phyloP scores from a whole-genome alignment of 2,329 filamentous ascomycete species.

The Curvularia sp. region DNA sequence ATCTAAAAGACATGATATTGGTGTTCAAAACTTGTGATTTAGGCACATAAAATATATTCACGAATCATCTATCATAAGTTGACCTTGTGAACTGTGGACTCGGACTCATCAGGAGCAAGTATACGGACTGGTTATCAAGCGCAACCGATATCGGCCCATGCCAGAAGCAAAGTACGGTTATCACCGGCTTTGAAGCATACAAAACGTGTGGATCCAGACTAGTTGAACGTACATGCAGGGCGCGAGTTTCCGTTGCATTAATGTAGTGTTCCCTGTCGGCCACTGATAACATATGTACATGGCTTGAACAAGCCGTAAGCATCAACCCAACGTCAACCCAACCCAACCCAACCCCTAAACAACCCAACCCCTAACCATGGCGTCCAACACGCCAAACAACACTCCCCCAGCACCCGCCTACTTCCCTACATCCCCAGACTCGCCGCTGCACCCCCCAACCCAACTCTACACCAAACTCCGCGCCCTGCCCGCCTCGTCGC shows the following conservation, averaged over 20 bases:
- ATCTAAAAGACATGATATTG: neutral
- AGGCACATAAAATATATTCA: neutral
- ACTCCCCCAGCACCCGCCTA: conserved; percentile 44
- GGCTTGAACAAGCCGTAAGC: no score
- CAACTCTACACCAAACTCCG: conserved; percentile 40
- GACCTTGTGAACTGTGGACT: neutral
- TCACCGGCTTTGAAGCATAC: conserved; percentile 9
- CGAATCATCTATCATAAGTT: neutral
- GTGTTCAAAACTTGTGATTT: neutral
- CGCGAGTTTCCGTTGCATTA: neutral
- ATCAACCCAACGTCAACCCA: neutral
- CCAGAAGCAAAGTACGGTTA: conserved; percentile 4
- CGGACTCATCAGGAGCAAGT: neutral
- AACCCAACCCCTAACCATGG: no score
- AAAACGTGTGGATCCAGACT: conserved; percentile 2
- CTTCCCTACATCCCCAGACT: conserved; percentile 42
- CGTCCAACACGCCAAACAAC: conserved; percentile 12
- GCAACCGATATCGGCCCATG: conserved; percentile 11
- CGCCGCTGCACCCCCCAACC: conserved; percentile 44
- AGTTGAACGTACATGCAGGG: neutral
- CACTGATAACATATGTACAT: neutral
- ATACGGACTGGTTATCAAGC: neutral
- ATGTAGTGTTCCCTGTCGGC: neutral
- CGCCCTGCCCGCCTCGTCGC: conserved; percentile 15
- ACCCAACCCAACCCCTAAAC: no score